These are phyloP conservation scores for Silene conica DNA, from an alignment of 148 eudicot species.

Conservation along the genomic window DNA sequence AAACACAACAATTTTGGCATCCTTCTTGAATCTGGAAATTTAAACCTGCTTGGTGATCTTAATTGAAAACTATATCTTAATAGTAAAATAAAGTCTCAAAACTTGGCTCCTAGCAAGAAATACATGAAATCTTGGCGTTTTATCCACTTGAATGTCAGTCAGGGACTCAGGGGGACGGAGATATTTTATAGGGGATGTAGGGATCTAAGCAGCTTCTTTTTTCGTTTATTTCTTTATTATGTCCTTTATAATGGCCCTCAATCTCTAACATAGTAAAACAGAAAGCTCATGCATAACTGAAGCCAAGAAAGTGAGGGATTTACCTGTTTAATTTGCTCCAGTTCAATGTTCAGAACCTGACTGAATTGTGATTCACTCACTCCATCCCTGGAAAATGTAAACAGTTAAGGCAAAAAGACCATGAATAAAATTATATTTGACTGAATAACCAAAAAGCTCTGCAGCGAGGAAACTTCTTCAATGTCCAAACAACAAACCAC, in stretches of 20 bases:
- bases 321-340: conserved; percentile 88
- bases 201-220: neutral
- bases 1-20: neutral
- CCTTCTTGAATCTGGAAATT: neutral
- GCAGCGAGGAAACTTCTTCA: neutral
- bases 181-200: neutral
- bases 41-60: neutral
- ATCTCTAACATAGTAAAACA: neutral
- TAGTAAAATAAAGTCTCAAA: neutral
- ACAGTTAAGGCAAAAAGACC: conserved; percentile 3
- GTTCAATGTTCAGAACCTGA: conserved; percentile 72
- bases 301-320: conserved; percentile 13
- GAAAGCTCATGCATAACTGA: neutral
- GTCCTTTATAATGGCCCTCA: neutral
- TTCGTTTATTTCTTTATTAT: neutral
- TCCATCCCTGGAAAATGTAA: conserved; percentile 61
- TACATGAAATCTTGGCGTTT: neutral
- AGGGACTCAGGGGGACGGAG: neutral
- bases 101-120: neutral
- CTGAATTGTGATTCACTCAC: conserved; percentile 79
- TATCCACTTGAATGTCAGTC: neutral
- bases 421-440: neutral
- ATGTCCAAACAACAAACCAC: neutral
- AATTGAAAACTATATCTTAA: no score
- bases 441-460: conserved; percentile 2